Evolutionary conservation across 495 filamentous ascomycete genomes (phyloP), one percentile per base, ranked within the genome.

Genomic region (Trichocladium uniseriatum): DNA sequence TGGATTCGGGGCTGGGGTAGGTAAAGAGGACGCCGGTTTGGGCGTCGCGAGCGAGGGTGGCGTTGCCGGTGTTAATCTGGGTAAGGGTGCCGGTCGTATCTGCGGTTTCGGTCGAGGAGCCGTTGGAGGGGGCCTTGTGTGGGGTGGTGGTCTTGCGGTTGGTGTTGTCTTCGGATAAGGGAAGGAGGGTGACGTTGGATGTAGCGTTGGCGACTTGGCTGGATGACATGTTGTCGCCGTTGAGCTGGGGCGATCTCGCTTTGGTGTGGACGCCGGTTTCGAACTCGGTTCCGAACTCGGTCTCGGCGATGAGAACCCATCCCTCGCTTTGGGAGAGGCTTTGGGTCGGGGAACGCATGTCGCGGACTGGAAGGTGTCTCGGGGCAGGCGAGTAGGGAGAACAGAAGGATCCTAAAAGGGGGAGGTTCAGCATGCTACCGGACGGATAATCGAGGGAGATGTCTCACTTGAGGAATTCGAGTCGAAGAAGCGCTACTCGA

Each of bases 151-250:
- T 19, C 20, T 14, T 11, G 40, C 6, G n/a, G 19, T 19, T 9
- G 42, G 5, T n/a, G 18, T 14, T 1, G 6, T 1, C 10, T 6
- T 38, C 24, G 18, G 19, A 3, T 15, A 24, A 21, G 11, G 1
- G 18, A 15, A 38, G n/a, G 2, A 19, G 14, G 43, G 14, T 21
- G 36, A 37, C 38, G 43, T 42, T 38, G 31, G 54, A 37, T 3
- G 43, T 21, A 22, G 44, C 38, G 21, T 28, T 46, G 40, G 38
- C 55, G 3, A 50, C 38, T 18, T 63, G 58, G 11, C 28, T 43
- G 4, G 58, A 66, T 9, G 57, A 48, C 48, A 59, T 54, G 34
- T 68, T 63, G 31, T 65, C 56, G 19, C 34, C 28, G 29, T 66
- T 69, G 48, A 49, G 51, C 42, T 62, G 52, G 2, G 61, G 65